Evolutionary conservation across 106 monocot species (phyloP).

Genomic region (Dendrobium huoshanense): DNA sequence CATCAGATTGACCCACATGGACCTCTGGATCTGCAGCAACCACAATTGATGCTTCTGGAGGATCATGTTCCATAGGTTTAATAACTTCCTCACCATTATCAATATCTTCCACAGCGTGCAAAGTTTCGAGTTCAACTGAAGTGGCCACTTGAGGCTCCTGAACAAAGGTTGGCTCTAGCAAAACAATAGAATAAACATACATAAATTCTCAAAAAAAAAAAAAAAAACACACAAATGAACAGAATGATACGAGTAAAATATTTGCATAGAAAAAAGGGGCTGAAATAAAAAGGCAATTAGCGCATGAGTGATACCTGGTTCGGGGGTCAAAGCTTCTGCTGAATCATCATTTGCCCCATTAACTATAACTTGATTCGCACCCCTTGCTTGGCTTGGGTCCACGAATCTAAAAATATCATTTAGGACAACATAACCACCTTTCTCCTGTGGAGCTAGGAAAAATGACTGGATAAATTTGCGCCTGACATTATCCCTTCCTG

Average conservation of each 20-base stretch:
- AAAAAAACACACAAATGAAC: background rate
- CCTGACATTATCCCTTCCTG: constrained; percentile 26
- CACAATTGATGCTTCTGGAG: constrained; percentile 14
- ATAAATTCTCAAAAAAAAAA: background rate
- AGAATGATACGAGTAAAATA: background rate
- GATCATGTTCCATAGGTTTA: constrained; percentile 13
- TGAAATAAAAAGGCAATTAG: background rate
- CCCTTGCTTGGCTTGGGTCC: constrained; percentile 19
- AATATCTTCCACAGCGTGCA: constrained; percentile 2
- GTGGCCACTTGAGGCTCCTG: constrained; percentile 8
- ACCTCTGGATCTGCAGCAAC: constrained; percentile 12
- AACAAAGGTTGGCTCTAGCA: constrained; percentile 10
- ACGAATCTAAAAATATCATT: constrained; percentile 65
- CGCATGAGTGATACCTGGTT: constrained; percentile 19
- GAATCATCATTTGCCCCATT: constrained; percentile 23
- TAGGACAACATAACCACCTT: constrained; percentile 60
- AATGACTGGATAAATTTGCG: constrained; percentile 67
- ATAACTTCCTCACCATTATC: constrained; percentile 12
- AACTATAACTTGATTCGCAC: constrained; percentile 15
- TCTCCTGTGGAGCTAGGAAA: constrained; percentile 80
- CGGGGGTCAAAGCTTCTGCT: constrained; percentile 9
- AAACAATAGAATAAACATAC: background rate
- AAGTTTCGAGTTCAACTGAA: constrained; percentile 1
- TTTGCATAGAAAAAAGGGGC: background rate
- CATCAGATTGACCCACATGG: constrained; percentile 1